Base-by-base conservation (phyloP, 768 basidiomycete species). In the Suillus subluteus region DNA sequence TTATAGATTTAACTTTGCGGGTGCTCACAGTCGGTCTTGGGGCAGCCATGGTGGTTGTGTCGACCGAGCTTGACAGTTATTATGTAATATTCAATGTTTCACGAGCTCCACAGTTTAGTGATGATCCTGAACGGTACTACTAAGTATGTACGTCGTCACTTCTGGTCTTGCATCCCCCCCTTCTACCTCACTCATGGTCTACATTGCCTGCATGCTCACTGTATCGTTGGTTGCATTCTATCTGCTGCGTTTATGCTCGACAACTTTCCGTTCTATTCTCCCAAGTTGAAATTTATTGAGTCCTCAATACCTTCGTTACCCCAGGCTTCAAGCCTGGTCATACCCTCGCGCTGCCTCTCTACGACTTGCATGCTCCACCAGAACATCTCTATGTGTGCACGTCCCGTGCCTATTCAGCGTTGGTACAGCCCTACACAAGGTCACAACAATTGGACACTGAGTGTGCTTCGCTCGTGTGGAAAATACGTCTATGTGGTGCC, bases 21-120 rank as follows among this genome's bases (percentile, higher is more conserved):
- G 58, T 41, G 62, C 69, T 15, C 76, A 91, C 91, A 32, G 90
- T 85, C 65, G 91, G 91, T 81, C 91, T 84, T 71, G 87, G 82
- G 66, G 87, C 80, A 63, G 91, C 84, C 91, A 92, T 91, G 72
- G 62, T 66, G 59, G 72, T 65, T 56, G 67, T 46, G 30, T 62
- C 35, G 32, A 65, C 30, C 30, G 40, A 58, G 18, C 41, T 48
- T 40, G 18, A 54, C 16, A 35, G 9, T 67, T 66, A 67, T 56
- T 66, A 67, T 56, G 15, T 64, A 68, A 62, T 40, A 16, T 13
- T 6, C 30, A 40, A 43, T 23, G 4, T 21, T 35, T 37, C 9
- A 8, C 38, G 41, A 62, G 52, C 50, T 40, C 7, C 9, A 37
- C 6, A 41, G 5, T 41, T 41, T 6, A 37, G 35, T 37, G 35